Base-by-base conservation (phyloP, 73 alveolate species). In the Stentor roeselii region DNA sequence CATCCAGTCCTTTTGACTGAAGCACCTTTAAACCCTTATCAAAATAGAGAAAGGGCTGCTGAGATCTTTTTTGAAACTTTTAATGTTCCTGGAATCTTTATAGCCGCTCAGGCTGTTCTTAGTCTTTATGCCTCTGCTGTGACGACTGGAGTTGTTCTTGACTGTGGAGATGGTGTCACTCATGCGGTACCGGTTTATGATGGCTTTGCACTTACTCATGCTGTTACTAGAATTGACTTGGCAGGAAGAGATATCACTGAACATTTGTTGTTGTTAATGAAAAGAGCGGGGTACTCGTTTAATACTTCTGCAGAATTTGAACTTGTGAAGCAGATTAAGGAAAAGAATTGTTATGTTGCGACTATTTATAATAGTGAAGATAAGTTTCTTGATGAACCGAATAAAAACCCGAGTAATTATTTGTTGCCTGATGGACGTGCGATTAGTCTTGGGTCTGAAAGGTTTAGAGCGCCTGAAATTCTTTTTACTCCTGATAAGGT, bases 231-330 rank as follows among this genome's bases (percentile, higher is more conserved):
- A 88, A 83, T 90, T 32, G 92, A 94, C 84, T 41, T 92, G 39
- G 98, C 97, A 36, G 98, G 98, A 59, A 90, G 91, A 88, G 97
- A 94, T 82, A 90, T 94, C 6, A 94, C 97, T 35, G 92, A 88
- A 77, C 90, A 94, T 85, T 86, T 94, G 36, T 90, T 88, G 95
- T 39, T 41, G 61, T 85, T 94, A 75, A 76, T 94, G 83, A 87
- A 91, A 78, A 90, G 93, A 90, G 86, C 93, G 41, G 97, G 97
- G 39, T 88, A 90, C 86, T 82, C 75, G 31, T 94, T 94, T 90
- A 91, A 78, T 39, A 92, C 96, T 58, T 86, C 98, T 3, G 95
- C 92, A 35, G 96, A 92, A 86, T 88, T 90, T 85, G 95, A 94
- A 83, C 89, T 94, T 36, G 95, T 92, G 40, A 86, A 87, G 80